Percentiles rank a stretch among this genome's conserved stretches.
Conservation (phyloP, 2,329 filamentous ascomycete species). For the Didymellaceae sp. region DNA sequence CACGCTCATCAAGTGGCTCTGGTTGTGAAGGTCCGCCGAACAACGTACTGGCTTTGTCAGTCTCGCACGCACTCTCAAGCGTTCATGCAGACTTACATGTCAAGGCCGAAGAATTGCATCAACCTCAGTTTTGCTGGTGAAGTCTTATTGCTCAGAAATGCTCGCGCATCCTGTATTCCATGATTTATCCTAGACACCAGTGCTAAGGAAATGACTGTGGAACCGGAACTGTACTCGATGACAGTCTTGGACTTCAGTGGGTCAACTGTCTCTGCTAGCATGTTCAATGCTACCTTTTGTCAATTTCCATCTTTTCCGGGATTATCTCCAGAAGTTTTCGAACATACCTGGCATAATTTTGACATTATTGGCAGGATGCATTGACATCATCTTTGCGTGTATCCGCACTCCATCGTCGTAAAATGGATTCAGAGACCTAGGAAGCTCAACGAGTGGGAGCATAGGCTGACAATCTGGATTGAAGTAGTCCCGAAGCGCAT, state of each 20-base stretch:
- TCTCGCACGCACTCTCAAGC: no score
- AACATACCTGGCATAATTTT: constrained; percentile 64
- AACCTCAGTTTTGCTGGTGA: constrained; percentile 24
- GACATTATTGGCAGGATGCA: constrained; percentile 69
- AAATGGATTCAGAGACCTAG: constrained; percentile 63
- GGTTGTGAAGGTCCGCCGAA: constrained; percentile 60
- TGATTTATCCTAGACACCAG: constrained; percentile 29
- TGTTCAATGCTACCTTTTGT: constrained; percentile 30
- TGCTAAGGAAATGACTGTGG: constrained; percentile 32
- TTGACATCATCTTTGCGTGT: constrained; percentile 71
- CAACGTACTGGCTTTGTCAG: constrained; percentile 37
- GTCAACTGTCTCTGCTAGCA: constrained; percentile 23
- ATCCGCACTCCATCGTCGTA: constrained; percentile 65
- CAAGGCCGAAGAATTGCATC: constrained; percentile 34
- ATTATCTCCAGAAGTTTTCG: no score
- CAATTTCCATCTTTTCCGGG: no score
- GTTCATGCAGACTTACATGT: no score
- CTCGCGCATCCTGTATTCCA: constrained; percentile 24
- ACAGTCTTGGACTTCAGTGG: constrained; percentile 26
- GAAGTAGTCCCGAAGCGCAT: constrained; percentile 65
- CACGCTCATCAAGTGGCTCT: constrained; percentile 26
- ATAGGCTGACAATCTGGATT: constrained; percentile 64
- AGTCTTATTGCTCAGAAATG: constrained; percentile 32
- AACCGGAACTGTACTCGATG: constrained; percentile 30
- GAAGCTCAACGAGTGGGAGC: constrained; percentile 67